A percentile compares a stretch with the other conserved stretches of the same genome.
Evolutionary conservation across 768 basidiomycete genomes (phyloP).

Genomic region (Dendrothele bispora): DNA sequence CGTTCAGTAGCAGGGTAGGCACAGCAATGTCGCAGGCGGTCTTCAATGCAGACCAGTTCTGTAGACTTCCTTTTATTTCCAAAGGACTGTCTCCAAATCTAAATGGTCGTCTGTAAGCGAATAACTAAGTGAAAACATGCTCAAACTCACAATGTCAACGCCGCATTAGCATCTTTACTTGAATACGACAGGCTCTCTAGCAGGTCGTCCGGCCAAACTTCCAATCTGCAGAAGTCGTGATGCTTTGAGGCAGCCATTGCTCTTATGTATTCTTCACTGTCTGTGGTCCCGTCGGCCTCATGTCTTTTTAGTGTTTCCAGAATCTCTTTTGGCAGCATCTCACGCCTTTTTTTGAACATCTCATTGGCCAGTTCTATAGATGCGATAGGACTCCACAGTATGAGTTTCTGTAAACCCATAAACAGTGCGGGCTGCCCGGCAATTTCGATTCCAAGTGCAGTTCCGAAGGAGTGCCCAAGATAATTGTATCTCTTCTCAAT

Average conservation of each 20-base stretch:
- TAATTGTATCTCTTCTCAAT: slow-evolving; percentile 15
- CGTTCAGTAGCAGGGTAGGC: slow-evolving; percentile 33
- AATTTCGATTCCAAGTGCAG: background rate
- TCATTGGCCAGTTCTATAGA: slow-evolving; percentile 34
- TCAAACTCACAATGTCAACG: slow-evolving; percentile 33
- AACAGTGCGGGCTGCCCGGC: background rate
- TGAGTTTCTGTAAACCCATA: slow-evolving; percentile 17
- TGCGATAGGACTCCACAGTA: slow-evolving; percentile 36
- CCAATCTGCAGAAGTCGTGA: slow-evolving; percentile 32
- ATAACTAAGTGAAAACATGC: background rate
- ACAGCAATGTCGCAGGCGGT: slow-evolving; percentile 27
- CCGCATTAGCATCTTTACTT: slow-evolving; percentile 38
- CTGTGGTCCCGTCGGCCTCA: slow-evolving; percentile 34
- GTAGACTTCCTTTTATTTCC: slow-evolving; percentile 27
- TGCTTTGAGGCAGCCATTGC: slow-evolving; percentile 35
- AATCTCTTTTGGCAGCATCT: slow-evolving; percentile 29
- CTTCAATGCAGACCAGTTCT: slow-evolving; percentile 31
- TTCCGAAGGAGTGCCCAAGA: slow-evolving; percentile 5
- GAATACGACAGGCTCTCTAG: slow-evolving; percentile 19
- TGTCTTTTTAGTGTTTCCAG: slow-evolving; percentile 33
- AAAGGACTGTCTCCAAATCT: slow-evolving; percentile 26
- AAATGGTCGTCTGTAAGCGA: slow-evolving; percentile 10
- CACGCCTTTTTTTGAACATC: slow-evolving; percentile 24
- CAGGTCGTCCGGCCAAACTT: slow-evolving; percentile 34
- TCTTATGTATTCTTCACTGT: slow-evolving; percentile 34